Evolutionary conservation across 1,284 basidiomycete genomes (phyloP), one percentile per base, ranked within the genome.

Genomic region (Ceratobasidium sp.): DNA sequence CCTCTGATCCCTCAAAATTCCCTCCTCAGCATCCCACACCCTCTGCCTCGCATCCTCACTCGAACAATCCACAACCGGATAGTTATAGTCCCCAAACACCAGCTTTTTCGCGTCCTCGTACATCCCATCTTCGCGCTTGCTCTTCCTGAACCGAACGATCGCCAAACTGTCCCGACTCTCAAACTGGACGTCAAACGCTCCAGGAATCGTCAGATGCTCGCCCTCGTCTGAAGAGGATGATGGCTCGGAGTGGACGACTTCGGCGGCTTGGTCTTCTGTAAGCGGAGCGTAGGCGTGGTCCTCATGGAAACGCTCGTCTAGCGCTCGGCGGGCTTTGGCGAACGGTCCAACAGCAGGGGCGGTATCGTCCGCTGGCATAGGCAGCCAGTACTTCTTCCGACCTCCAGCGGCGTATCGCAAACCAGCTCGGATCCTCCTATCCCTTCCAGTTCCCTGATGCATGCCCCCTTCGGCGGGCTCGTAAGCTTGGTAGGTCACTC

Each of bases 401-500:
- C 97, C 96, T 21, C 95, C 95, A 61, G 91, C 88, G 49, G 91
- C 89, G 79, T 99, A 99, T 4, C 98, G 87, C 57, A 99, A 83
- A 0, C 97, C 97, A 0, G 96, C 95, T 38, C 90, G 85, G 72
- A 98, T 96, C 1, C 96, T 86, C 47, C 90, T 84, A 71, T 94
- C 93, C 26, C 95, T 85, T 0, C 93, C 95, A 1, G 86, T 85
- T 21, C 95, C 95, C 75, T 94, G 87, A 78, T 99, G 97, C 78
- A 98, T 90, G 59, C 89, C 89, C 0, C 96, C 96, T 80, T 98
- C 95, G 46, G 92, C 94, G 0, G 97, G 96, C 79, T 99, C 97
- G 79, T 97, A 98, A 46, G 93, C 92, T 73, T 95, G 91, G 82
- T 99, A 99, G 62, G 94, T 93, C 85, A 98, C 96, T 0, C 95